phyloP scores from a whole-genome alignment of 768 basidiomycete species.

The Mycena olivaceomarginata region DNA sequence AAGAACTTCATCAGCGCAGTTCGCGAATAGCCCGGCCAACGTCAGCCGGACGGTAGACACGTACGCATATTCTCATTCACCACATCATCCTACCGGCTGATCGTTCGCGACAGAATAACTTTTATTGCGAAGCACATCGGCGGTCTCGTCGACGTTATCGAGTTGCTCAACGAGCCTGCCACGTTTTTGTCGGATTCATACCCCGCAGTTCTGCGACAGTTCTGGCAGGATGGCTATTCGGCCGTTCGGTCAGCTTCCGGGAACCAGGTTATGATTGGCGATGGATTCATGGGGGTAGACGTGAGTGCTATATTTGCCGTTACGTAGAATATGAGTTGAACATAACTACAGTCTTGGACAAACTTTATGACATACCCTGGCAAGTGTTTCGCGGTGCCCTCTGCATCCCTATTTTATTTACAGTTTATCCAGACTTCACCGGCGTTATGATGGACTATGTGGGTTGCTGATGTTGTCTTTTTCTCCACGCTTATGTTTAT shows the following conservation, averaged over 20 bases:
- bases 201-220: conserved; percentile 67
- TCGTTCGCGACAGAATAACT: conserved; percentile 51
- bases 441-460: conserved; percentile 83
- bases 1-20: conserved; percentile 71
- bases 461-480: conserved; percentile 43
- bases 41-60: conserved; percentile 75
- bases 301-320: conserved; percentile 51
- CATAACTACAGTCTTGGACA: conserved; percentile 68
- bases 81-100: not conserved
- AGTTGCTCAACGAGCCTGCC: conserved; percentile 83
- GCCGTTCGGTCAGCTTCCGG: conserved; percentile 71
- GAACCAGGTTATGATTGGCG: conserved; percentile 83
- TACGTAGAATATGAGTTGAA: conserved; percentile 18
- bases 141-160: conserved; percentile 76
- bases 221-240: conserved; percentile 77
- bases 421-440: conserved; percentile 54
- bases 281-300: conserved; percentile 79
- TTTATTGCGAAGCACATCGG: conserved; percentile 74
- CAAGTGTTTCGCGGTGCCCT: conserved; percentile 2
- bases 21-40: conserved; percentile 73
- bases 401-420: not conserved
- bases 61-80: not conserved
- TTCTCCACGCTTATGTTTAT: conserved; percentile 12
- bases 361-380: conserved; percentile 72
- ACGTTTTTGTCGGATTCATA: conserved; percentile 69